Evolutionary conservation across 345 rosid genomes (phyloP).

Genomic region (Citrus medica): DNA sequence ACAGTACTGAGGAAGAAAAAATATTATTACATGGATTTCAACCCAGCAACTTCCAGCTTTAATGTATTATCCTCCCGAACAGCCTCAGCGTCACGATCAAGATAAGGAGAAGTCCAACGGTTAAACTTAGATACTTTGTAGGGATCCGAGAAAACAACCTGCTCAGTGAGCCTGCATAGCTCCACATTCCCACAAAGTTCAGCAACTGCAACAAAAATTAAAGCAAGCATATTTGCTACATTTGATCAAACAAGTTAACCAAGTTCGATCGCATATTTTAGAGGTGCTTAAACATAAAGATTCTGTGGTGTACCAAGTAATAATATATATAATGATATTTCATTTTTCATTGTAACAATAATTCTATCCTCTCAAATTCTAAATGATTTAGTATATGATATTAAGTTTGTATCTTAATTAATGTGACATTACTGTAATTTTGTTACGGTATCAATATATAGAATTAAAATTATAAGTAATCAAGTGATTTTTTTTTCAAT

Average conservation of each 20-base stretch:
- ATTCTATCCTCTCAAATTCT: no score
- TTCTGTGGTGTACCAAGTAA: no score
- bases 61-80: constrained; percentile 62
- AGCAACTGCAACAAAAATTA: constrained; percentile 61
- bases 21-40: constrained; percentile 67
- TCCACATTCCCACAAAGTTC: constrained; percentile 94
- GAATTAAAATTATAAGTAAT: no score
- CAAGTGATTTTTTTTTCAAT: no score
- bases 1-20: constrained; percentile 5
- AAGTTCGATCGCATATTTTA: no score
- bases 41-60: constrained; percentile 79
- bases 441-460: no score
- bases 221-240: constrained; percentile 12
- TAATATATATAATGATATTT: no score
- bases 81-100: constrained; percentile 78
- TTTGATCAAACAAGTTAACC: constrained; percentile 6
- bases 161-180: constrained; percentile 88
- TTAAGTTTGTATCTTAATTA: no score
- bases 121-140: constrained; percentile 73
- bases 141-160: constrained; percentile 92
- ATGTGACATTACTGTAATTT: no score
- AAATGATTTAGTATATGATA: no score
- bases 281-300: no score
- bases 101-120: constrained; percentile 79
- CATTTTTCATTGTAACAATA: no score